Conservation (phyloP, 768 basidiomycete genomes). For the Galerina marginata region DNA sequence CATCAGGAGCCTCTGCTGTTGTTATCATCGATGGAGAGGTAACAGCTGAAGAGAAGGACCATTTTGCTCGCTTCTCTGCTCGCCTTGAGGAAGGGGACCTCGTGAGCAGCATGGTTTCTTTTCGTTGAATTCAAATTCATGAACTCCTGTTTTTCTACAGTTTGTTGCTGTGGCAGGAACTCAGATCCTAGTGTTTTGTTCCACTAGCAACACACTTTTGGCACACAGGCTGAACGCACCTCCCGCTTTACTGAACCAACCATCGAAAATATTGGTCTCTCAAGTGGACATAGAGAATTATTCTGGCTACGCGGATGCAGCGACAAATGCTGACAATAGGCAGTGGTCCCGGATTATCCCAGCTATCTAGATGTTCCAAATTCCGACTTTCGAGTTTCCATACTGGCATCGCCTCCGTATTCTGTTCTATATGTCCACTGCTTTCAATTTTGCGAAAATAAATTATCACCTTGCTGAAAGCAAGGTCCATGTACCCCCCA, state of each 20-base stretch:
- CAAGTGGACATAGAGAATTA: conserved; percentile 64
- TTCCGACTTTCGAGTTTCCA: too few species aligned
- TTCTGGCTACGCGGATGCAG: conserved; percentile 62
- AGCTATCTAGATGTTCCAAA: neutral
- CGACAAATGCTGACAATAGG: conserved; percentile 45
- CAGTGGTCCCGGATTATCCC: conserved; percentile 42
- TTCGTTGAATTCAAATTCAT: neutral
- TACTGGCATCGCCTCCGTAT: too few species aligned
- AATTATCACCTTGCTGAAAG: too few species aligned
- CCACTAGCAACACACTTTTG: conserved; percentile 52
- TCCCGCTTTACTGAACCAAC: conserved; percentile 45
- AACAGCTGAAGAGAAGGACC: conserved; percentile 44
- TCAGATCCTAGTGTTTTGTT: conserved; percentile 63
- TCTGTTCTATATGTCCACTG: too few species aligned
- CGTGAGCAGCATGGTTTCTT: conserved; percentile 40
- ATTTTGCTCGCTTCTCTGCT: conserved; percentile 54
- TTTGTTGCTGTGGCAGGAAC: conserved; percentile 60
- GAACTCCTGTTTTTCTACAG: conserved; percentile 35
- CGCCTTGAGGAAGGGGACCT: conserved; percentile 58
- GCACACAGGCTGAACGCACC: conserved; percentile 58
- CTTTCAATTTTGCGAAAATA: too few species aligned
- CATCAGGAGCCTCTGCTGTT: conserved; percentile 55
- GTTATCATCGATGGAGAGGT: conserved; percentile 46
- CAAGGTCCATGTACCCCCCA: too few species aligned
- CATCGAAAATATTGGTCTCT: conserved; percentile 54